A percentile compares a stretch with the other conserved stretches of the same genome.
These are phyloP conservation scores for Chaetomium tenue DNA, from an alignment of 495 filamentous ascomycete genomes.

Conservation along the genomic window DNA sequence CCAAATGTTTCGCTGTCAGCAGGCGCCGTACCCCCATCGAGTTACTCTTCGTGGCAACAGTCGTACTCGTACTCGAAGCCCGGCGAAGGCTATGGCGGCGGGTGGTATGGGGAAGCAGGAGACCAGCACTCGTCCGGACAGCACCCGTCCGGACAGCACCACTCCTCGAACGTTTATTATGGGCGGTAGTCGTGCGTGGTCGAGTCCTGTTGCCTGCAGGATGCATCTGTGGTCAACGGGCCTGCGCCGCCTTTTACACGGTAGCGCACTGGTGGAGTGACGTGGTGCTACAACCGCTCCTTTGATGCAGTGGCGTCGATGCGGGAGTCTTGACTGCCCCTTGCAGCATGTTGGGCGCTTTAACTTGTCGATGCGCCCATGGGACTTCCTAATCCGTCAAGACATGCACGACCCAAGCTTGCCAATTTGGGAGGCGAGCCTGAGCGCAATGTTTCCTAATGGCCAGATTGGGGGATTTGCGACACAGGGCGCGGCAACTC, in stretches of 20 bases:
- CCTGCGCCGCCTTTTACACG: not conserved
- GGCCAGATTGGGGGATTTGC: conserved; percentile 35
- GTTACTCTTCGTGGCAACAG: conserved; percentile 47
- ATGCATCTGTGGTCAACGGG: not conserved
- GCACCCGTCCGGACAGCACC: conserved; percentile 43
- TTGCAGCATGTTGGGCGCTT: not conserved
- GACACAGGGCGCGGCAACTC: conserved; percentile 29
- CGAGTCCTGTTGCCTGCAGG: not conserved
- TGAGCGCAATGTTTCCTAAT: conserved; percentile 31
- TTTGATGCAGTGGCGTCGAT: not conserved
- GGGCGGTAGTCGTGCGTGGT: conserved; percentile 3
- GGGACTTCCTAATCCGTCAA: conserved; percentile 21
- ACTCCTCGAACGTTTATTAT: conserved; percentile 16
- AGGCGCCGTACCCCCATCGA: conserved; percentile 40
- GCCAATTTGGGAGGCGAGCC: conserved; percentile 32
- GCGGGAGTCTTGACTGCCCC: not conserved
- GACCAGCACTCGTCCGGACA: conserved; percentile 36
- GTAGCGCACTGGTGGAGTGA: not conserved
- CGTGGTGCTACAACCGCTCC: no score
- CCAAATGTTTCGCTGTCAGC: conserved; percentile 42
- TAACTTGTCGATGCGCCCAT: conserved; percentile 2
- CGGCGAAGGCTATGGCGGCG: conserved; percentile 36
- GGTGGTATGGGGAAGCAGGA: conserved; percentile 44
- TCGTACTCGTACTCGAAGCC: conserved; percentile 45
- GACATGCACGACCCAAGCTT: conserved; percentile 25